These are phyloP conservation scores for Poa pratensis DNA, from an alignment of 176 grass and related monocot species.

Conservation along the genomic window DNA sequence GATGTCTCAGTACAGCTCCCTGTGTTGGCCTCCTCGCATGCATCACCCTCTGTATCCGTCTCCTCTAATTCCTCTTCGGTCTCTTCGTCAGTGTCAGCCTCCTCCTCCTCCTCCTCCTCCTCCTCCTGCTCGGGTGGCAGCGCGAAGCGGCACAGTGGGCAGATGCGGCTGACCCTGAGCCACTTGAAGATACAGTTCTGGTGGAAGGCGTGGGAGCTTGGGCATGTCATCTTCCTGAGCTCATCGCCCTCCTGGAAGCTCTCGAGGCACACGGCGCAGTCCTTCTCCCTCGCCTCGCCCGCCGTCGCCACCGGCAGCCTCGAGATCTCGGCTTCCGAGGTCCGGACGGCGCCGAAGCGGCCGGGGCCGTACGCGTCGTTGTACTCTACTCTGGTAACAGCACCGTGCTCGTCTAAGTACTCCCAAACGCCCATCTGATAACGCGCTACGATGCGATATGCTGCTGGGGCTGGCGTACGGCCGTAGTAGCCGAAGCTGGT, in stretches of 20 bases:
- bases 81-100: no score
- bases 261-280: background rate
- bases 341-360: background rate
- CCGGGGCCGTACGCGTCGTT: background rate
- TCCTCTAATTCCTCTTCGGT: no score
- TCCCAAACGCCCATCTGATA: background rate
- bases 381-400: background rate
- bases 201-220: background rate
- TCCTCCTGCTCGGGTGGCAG: background rate
- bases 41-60: no score
- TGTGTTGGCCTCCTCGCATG: no score
- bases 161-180: background rate
- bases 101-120: no score
- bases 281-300: background rate
- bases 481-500: background rate
- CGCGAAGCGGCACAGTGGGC: background rate
- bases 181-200: background rate
- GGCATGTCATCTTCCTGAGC: slow-evolving; percentile 12
- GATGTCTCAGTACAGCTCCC: no score
- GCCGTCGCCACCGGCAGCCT: background rate
- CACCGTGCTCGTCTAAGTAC: background rate
- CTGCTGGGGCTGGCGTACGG: background rate
- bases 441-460: background rate
- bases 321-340: background rate
- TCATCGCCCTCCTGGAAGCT: background rate